phyloP scores from a whole-genome alignment of 257 asterid genomes.

The Fraxinus pennsylvanica region DNA sequence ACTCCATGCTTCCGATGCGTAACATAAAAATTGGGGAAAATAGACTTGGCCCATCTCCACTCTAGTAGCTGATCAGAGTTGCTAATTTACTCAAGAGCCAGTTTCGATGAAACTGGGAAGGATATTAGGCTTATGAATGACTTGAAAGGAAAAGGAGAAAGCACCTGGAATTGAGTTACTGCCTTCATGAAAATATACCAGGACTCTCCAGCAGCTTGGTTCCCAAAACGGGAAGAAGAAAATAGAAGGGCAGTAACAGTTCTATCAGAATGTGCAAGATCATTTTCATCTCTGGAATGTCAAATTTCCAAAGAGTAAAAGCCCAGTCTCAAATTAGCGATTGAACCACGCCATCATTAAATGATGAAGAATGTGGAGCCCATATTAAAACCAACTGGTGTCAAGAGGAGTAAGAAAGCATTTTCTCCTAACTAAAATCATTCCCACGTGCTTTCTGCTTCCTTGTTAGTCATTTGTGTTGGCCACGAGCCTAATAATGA shows the following conservation, averaged over 20 bases:
- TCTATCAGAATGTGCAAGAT: neutral
- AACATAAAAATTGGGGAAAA: neutral
- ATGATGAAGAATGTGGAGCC: neutral
- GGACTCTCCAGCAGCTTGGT: neutral
- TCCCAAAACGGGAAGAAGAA: neutral
- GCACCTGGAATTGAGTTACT: neutral
- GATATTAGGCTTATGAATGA: neutral
- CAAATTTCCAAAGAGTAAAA: neutral
- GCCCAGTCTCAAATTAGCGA: neutral
- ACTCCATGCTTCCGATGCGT: neutral
- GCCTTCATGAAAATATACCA: neutral
- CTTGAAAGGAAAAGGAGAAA: neutral
- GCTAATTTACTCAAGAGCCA: neutral
- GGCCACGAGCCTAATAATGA: neutral
- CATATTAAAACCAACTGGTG: neutral
- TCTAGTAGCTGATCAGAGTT: neutral
- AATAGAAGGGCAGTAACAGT: neutral
- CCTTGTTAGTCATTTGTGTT: neutral
- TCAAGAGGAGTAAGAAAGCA: neutral
- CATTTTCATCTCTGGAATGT: neutral
- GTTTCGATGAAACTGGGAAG: neutral
- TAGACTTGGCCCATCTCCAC: neutral
- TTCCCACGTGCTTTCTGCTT: neutral
- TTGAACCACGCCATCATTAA: neutral
- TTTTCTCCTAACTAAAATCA: neutral